Percentiles rank a stretch among this genome's conserved stretches.
Conservation (phyloP, 352 stramenopile species). For the Halophytophthora polymorphica region DNA sequence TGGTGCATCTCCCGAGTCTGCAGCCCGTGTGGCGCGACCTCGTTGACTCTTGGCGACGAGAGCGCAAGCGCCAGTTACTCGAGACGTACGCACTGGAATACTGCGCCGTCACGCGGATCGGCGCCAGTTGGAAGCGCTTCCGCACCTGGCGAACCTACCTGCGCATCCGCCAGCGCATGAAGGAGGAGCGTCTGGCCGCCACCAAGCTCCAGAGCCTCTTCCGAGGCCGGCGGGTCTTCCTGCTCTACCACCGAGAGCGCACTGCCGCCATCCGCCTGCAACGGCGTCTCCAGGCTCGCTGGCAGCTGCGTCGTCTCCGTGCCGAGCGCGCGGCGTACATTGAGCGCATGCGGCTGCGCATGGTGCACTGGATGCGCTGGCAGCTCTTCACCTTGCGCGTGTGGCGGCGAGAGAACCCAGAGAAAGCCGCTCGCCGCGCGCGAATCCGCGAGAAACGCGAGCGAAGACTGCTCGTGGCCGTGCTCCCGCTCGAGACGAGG, state of each 20-base stretch:
- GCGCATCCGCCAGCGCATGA: conserved; percentile 26
- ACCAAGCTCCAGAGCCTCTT: conserved; percentile 44
- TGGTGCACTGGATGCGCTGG: conserved; percentile 50
- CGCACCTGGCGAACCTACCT: conserved; percentile 18
- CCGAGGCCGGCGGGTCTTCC: conserved; percentile 19
- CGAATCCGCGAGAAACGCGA: conserved; percentile 44
- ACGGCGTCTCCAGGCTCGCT: conserved; percentile 31
- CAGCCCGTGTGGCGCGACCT: conserved; percentile 33
- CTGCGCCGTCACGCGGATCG: conserved; percentile 50
- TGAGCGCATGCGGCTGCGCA: conserved; percentile 38
- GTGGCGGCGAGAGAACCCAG: conserved; percentile 51
- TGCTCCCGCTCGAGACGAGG: conserved; percentile 30
- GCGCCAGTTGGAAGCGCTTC: conserved; percentile 35
- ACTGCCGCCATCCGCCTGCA: conserved; percentile 12
- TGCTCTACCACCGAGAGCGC: conserved; percentile 19
- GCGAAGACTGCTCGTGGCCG: conserved; percentile 24
- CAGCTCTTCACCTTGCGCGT: conserved; percentile 34
- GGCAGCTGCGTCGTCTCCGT: conserved; percentile 33
- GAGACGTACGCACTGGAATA: conserved; percentile 26
- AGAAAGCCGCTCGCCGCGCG: conserved; percentile 35
- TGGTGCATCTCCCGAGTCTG: conserved; percentile 45
- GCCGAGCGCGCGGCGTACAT: conserved; percentile 24
- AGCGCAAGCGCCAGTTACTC: conserved; percentile 33
- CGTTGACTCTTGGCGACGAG: conserved; percentile 44
- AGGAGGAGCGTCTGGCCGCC: conserved; percentile 35